These are phyloP conservation scores for Fimicolochytrium jonesii DNA, from an alignment of 192 early-diverging fungal species.

Conservation along the genomic window DNA sequence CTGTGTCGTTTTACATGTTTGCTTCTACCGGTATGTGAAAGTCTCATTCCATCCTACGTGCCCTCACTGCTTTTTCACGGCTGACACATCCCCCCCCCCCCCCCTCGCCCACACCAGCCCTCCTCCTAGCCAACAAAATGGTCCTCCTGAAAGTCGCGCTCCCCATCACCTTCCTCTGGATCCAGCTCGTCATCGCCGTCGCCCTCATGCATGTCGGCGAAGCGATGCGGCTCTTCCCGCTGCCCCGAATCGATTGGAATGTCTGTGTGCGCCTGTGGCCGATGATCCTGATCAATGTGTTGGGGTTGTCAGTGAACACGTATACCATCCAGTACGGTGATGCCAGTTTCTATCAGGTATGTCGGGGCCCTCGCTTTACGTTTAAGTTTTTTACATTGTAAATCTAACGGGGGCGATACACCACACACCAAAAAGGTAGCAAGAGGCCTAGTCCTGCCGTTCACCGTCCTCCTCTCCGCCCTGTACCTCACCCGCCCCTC, in stretches of 20 bases:
- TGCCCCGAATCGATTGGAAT: slow-evolving; percentile 30
- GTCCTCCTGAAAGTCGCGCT: slow-evolving; percentile 45
- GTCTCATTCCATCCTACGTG: not conserved
- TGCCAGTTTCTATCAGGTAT: slow-evolving; percentile 56
- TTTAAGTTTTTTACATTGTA: too few relatives aligned
- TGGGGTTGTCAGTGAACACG: slow-evolving; percentile 56
- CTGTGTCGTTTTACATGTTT: slow-evolving; percentile 28
- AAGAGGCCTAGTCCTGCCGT: slow-evolving; percentile 51
- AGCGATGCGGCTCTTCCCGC: not conserved
- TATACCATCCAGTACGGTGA: slow-evolving; percentile 55
- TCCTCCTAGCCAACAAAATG: slow-evolving; percentile 36
- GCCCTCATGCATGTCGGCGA: slow-evolving; percentile 28
- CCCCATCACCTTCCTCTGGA: slow-evolving; percentile 52
- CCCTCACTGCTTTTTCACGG: not conserved
- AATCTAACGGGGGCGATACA: too few relatives aligned
- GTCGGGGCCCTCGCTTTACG: too few relatives aligned
- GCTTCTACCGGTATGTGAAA: slow-evolving; percentile 27
- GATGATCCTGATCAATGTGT: slow-evolving; percentile 48
- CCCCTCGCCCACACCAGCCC: too few relatives aligned
- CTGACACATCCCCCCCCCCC: too few relatives aligned
- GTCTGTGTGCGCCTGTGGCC: slow-evolving; percentile 30
- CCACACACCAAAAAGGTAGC: too few relatives aligned
- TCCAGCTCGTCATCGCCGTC: slow-evolving; percentile 52
- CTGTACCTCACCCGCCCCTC: slow-evolving; percentile 33
- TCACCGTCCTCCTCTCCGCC: slow-evolving; percentile 47